phyloP scores from a whole-genome alignment of 371 early-diverging fungal species.

The Mucor saturninus region DNA sequence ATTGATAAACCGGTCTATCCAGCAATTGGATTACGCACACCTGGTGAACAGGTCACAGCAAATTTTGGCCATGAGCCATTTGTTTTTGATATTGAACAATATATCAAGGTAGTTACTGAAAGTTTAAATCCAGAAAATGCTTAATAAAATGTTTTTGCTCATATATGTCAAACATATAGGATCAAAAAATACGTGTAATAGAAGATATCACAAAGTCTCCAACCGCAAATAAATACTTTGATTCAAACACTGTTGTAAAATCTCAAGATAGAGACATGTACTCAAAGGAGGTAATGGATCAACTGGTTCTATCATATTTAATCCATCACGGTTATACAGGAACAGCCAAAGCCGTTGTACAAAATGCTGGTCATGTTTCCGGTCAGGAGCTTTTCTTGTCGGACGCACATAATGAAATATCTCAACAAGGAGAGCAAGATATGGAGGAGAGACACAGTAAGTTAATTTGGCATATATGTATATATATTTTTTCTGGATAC shows the following conservation, averaged over 20 bases:
- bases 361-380: constrained; percentile 20
- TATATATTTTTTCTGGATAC: too few species aligned
- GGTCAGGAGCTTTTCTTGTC: constrained; percentile 15
- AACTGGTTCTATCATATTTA: constrained; percentile 76
- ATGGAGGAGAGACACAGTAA: constrained; percentile 40
- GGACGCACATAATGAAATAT: constrained; percentile 8
- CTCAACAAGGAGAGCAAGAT: constrained; percentile 28
- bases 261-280: not conserved
- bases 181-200: constrained; percentile 9
- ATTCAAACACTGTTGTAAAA: not conserved
- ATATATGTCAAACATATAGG: constrained; percentile 2
- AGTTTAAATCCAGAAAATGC: not conserved
- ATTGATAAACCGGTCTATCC: constrained; percentile 68
- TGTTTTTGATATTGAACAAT: constrained; percentile 84
- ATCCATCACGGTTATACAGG: constrained; percentile 79
- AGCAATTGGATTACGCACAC: constrained; percentile 88
- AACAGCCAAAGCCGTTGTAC: constrained; percentile 68
- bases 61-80: constrained; percentile 93
- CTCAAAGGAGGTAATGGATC: constrained; percentile 42
- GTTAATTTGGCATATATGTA: not conserved
- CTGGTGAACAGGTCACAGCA: constrained; percentile 81
- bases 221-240: not conserved
- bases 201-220: constrained; percentile 4
- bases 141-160: not conserved
- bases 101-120: constrained; percentile 42